These are phyloP conservation scores for Geotrichum macrosporum DNA, from an alignment of 1,139 yeast genomes.

Conservation along the genomic window DNA sequence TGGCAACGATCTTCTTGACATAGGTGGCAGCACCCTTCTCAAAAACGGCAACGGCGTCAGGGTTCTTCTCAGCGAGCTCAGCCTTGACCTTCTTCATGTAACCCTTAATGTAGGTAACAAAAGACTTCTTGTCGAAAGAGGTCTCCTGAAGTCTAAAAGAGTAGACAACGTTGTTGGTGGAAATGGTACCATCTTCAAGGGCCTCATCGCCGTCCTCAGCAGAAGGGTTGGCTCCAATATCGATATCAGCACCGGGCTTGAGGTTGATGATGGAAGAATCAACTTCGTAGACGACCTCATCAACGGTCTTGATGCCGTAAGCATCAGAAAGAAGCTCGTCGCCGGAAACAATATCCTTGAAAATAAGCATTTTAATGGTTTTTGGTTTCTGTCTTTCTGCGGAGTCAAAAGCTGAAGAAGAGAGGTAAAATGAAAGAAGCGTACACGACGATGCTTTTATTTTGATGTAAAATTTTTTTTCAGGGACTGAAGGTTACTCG, in stretches of 20 bases:
- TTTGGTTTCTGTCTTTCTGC: neutral
- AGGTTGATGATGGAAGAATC: slow-evolving; percentile 90
- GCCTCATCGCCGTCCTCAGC: slow-evolving; percentile 87
- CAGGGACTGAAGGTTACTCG: slow-evolving; percentile 2
- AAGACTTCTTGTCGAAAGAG: slow-evolving; percentile 94
- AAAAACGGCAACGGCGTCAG: slow-evolving; percentile 79
- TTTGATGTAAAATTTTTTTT: slow-evolving; percentile 3
- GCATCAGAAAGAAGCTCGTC: slow-evolving; percentile 98
- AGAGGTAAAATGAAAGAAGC: slow-evolving; percentile 4
- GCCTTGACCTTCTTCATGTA: slow-evolving; percentile 97
- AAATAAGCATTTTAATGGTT: slow-evolving; percentile 21
- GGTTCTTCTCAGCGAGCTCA: slow-evolving; percentile 78
- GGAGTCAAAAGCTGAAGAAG: slow-evolving; percentile 10
- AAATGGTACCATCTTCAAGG: slow-evolving; percentile 75
- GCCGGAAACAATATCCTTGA: slow-evolving; percentile 73
- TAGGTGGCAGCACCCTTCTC: slow-evolving; percentile 96
- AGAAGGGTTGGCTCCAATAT: slow-evolving; percentile 99
- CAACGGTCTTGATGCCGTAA: slow-evolving; percentile 81
- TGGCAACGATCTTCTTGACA: slow-evolving; percentile 90
- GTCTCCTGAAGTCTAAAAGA: slow-evolving; percentile 97
- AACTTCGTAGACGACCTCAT: slow-evolving; percentile 91
- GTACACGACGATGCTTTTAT: slow-evolving; percentile 4
- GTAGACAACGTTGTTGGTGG: slow-evolving; percentile 97
- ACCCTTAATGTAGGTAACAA: slow-evolving; percentile 91
- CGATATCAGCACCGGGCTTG: slow-evolving; percentile 80